Evolutionary conservation across 495 filamentous ascomycete species (phyloP).

Genomic region (Trichocladium uniseriatum): DNA sequence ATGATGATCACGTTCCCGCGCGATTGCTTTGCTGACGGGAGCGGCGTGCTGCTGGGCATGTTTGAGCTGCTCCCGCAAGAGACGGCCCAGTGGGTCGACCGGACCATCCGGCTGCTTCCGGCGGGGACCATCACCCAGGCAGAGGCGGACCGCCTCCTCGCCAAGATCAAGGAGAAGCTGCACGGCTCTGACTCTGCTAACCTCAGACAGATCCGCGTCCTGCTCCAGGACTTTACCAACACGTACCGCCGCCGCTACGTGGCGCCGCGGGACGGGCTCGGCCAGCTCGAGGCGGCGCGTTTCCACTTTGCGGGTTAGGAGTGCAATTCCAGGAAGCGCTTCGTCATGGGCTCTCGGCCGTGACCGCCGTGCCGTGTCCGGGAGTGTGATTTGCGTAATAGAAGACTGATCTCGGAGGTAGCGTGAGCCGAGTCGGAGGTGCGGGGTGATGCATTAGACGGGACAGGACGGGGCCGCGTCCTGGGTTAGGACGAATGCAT

Average conservation of each 20-base stretch:
- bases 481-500: too few relatives aligned
- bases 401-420: too few relatives aligned
- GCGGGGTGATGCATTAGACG: too few relatives aligned
- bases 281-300: conserved; percentile 69
- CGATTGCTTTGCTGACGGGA: conserved; percentile 90
- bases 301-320: conserved; percentile 68
- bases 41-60: conserved; percentile 76
- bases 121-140: conserved; percentile 59
- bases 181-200: conserved; percentile 50
- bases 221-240: conserved; percentile 95
- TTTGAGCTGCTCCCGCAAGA: conserved; percentile 79
- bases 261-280: conserved; percentile 83
- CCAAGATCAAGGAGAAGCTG: conserved; percentile 57
- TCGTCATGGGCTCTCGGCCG: too few relatives aligned
- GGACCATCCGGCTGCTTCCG: conserved; percentile 75
- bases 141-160: conserved; percentile 55
- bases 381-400: too few relatives aligned
- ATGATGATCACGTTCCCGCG: conserved; percentile 98
- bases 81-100: conserved; percentile 67
- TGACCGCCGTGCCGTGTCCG: too few relatives aligned
- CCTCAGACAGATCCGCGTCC: conserved; percentile 65
- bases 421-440: too few relatives aligned
- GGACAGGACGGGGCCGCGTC: too few relatives aligned
- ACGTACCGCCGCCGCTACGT: conserved; percentile 88
- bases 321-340: neutral